These are phyloP conservation scores for Sclerotinia trifoliorum DNA, from an alignment of 2,329 filamentous ascomycete species.

Conservation along the genomic window DNA sequence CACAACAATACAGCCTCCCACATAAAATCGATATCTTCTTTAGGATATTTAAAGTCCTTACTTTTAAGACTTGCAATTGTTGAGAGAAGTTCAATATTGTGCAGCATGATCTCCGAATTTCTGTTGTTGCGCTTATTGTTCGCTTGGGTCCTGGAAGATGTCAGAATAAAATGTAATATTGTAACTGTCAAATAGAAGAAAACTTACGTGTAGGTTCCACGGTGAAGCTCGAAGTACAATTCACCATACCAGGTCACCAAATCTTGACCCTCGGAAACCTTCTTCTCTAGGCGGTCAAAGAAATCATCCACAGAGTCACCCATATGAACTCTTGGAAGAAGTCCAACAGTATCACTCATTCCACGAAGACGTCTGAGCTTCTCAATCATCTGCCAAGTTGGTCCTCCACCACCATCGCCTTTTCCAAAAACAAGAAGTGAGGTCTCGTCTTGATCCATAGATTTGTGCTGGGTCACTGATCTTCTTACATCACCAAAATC, in stretches of 20 bases:
- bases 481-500: constrained; percentile 92
- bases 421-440: constrained; percentile 94
- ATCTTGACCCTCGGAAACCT: constrained; percentile 57
- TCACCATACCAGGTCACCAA: constrained; percentile 98
- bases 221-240: constrained; percentile 95
- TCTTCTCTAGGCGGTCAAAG: constrained; percentile 81
- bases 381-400: constrained; percentile 90
- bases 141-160: constrained; percentile 64
- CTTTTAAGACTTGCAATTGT: constrained; percentile 75
- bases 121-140: constrained; percentile 97
- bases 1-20: constrained; percentile 92
- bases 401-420: constrained; percentile 92
- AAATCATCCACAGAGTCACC: constrained; percentile 91
- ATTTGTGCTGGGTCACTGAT: constrained; percentile 90
- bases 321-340: constrained; percentile 83
- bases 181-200: background rate
- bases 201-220: constrained; percentile 78
- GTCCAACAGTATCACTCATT: constrained; percentile 80
- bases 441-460: constrained; percentile 86
- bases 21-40: constrained; percentile 89
- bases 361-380: constrained; percentile 91
- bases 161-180: background rate
- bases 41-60: constrained; percentile 79
- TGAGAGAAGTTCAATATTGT: constrained; percentile 83
- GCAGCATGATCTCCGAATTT: constrained; percentile 77